Percentiles rank a stretch among this genome's conserved stretches.
phyloP scores from a whole-genome alignment of 78 protist genomes.

The Cavenderia fasciculata region DNA sequence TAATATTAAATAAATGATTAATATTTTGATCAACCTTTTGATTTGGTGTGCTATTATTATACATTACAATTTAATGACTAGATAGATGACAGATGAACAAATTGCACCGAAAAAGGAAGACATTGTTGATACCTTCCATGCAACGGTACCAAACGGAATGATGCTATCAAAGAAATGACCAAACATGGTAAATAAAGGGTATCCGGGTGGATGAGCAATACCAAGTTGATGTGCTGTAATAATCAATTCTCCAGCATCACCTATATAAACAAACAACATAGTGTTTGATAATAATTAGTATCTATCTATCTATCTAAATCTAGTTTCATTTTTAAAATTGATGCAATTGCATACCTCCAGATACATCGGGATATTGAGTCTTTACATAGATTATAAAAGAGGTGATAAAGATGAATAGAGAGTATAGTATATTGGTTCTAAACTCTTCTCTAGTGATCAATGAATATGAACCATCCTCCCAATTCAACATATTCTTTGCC shows the following conservation, averaged over 20 bases:
- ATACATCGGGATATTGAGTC: conserved; percentile 82
- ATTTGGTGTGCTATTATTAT: not conserved
- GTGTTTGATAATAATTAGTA: not conserved
- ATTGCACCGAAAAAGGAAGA: conserved; percentile 63
- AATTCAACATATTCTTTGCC: conserved; percentile 62
- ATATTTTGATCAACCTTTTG: not conserved
- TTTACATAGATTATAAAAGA: conserved; percentile 39
- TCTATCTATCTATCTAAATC: not conserved
- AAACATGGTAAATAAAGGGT: conserved; percentile 80
- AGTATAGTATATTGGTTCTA: not conserved
- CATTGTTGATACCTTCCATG: conserved; percentile 42
- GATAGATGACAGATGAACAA: conserved; percentile 13
- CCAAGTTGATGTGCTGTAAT: conserved; percentile 73
- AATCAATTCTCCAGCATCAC: conserved; percentile 89
- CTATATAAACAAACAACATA: not conserved
- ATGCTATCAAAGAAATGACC: conserved; percentile 54
- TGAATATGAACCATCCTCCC: conserved; percentile 24
- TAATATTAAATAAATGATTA: not conserved
- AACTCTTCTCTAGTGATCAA: not conserved
- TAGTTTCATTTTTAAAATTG: too few species aligned
- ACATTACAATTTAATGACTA: conserved; percentile 40
- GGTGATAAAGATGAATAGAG: conserved; percentile 12
- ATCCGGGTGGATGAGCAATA: conserved; percentile 91
- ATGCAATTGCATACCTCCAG: conserved; percentile 76
- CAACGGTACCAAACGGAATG: conserved; percentile 32